phyloP scores from a whole-genome alignment of 495 filamentous ascomycete species.

The Collariella sp. region DNA sequence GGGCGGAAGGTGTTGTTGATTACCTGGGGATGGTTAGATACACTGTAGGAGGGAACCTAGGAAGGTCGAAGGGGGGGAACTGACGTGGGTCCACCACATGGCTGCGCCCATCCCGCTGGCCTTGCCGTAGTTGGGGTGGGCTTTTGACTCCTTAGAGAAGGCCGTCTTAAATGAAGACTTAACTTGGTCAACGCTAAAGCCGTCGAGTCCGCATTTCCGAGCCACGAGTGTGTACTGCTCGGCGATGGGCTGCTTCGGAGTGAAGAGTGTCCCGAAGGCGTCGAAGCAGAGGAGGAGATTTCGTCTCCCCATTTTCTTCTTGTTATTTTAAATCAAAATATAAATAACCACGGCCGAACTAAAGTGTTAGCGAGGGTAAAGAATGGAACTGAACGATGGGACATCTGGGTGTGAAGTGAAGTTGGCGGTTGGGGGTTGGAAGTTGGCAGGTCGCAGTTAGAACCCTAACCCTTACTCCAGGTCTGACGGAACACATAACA shows the following conservation, averaged over 20 bases:
- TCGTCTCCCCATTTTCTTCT: neutral
- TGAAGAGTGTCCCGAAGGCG: slow-evolving; percentile 69
- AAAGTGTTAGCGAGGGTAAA: too few relatives aligned
- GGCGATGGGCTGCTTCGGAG: slow-evolving; percentile 49
- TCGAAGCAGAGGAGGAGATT: slow-evolving; percentile 61
- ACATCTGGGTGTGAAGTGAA: too few relatives aligned
- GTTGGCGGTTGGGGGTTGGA: too few relatives aligned
- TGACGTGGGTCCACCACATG: slow-evolving; percentile 65
- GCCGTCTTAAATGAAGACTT: slow-evolving; percentile 32
- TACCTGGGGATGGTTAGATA: slow-evolving; percentile 6
- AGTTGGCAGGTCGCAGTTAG: too few relatives aligned
- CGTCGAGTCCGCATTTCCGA: slow-evolving; percentile 45
- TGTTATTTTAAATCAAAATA: too few relatives aligned
- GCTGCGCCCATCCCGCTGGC: slow-evolving; percentile 44
- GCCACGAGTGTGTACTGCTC: slow-evolving; percentile 57
- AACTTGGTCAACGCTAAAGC: slow-evolving; percentile 27
- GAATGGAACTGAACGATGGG: too few relatives aligned
- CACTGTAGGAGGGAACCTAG: neutral
- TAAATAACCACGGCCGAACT: too few relatives aligned
- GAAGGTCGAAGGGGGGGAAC: slow-evolving; percentile 7
- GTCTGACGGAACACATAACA: too few relatives aligned
- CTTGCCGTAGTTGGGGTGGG: slow-evolving; percentile 63
- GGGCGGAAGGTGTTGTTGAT: slow-evolving; percentile 36
- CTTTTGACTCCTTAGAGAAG: slow-evolving; percentile 41
- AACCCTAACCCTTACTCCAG: too few relatives aligned